Evolutionary conservation across 805 yeast species (phyloP), one percentile per base, ranked within the genome.

Genomic region (Teunomyces kruisii): DNA sequence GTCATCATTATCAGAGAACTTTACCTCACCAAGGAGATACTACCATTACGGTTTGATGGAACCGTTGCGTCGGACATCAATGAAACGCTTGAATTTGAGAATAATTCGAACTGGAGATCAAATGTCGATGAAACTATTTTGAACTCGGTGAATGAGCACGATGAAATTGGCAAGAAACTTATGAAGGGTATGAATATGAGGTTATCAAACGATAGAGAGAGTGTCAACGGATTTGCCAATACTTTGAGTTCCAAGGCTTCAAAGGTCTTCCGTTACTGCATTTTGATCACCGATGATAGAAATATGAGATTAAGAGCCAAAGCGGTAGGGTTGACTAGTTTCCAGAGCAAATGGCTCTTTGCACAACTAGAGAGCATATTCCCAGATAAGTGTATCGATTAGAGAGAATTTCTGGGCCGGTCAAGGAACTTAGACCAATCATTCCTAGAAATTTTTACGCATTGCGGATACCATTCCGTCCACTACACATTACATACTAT

Each of bases 11-110:
- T 85, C 32, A 70, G 91, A 48, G 90, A 84, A 55, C 65, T 86
- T 42, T 82, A 80, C 52, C 59, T 74, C 14, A 81, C 83, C 37
- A 70, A 73, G 39, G 76, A 75, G 41, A 70, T 84, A 31, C 48
- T 80, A 28, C 86, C 89, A 1, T 64, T 84, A 47, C 71, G 88
- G 54, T 82, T 83, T 53, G 85, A 86, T 54, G 91, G 90, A 32
- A 76, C 85, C 3, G 72, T 78, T 35, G 88, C 90, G 0, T 70
- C 80, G 5, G 81, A 83, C 33, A 73, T 85, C 48, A 84, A 83
- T 56, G 92, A 85, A 59, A 83, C 87, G 5, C 63, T 81, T 14
- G 92, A 85, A 57, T 84, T 85, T 61, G 90, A 85, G 58, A 80
- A 81, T 55, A 84, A 84, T 55, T 78, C 81, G 36, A 78, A 79